Evolutionary conservation across 177 flowering plant species (phyloP).

Genomic region (Telopea speciosissima): DNA sequence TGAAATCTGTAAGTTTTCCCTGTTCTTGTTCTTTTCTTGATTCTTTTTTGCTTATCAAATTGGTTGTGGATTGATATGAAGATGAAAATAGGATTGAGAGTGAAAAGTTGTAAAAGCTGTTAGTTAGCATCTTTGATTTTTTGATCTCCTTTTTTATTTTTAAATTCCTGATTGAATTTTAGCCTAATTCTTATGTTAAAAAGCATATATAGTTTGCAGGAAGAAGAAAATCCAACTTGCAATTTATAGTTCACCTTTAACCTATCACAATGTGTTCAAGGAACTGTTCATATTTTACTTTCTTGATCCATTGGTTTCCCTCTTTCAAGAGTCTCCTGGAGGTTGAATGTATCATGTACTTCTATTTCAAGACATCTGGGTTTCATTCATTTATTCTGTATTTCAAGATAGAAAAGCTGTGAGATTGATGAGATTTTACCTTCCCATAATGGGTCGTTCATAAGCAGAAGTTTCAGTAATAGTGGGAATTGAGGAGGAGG

Average conservation of each 20-base stretch:
- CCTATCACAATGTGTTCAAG: not conserved
- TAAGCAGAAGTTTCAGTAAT: slow-evolving; percentile 25
- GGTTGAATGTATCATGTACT: slow-evolving; percentile 1
- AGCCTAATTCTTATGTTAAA: no score
- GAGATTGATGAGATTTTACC: slow-evolving; percentile 3
- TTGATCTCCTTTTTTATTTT: no score
- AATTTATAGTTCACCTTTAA: not conserved
- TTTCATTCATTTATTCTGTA: not conserved
- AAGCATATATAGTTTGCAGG: no score
- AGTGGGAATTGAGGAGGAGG: slow-evolving; percentile 39
- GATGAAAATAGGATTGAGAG: slow-evolving; percentile 2
- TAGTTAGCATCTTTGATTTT: not conserved
- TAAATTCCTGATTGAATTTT: no score
- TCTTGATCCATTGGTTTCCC: no score
- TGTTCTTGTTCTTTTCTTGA: no score
- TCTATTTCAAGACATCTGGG: not conserved
- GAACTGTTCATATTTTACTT: not conserved
- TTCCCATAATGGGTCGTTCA: slow-evolving; percentile 19
- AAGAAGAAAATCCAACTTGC: no score
- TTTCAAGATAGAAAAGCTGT: not conserved
- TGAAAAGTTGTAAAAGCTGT: slow-evolving; percentile 2
- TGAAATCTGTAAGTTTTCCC: no score
- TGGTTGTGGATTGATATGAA: not conserved
- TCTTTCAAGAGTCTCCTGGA: slow-evolving; percentile 3
- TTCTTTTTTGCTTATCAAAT: no score